These are phyloP conservation scores for Porodaedalea pini DNA, from an alignment of 1,284 basidiomycete species.

Conservation along the genomic window DNA sequence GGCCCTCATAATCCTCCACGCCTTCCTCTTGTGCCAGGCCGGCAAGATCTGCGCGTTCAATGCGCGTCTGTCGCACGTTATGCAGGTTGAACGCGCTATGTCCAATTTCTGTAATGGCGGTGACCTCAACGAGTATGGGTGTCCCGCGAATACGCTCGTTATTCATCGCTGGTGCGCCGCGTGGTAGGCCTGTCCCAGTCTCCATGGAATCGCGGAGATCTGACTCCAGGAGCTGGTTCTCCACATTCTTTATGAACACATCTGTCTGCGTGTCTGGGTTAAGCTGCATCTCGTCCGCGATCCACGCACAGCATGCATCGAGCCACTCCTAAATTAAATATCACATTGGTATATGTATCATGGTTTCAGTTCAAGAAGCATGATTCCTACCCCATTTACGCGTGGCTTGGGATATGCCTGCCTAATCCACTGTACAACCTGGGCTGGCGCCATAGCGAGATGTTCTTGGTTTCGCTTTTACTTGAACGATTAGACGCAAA, in stretches of 20 bases:
- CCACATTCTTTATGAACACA: slow-evolving; percentile 48
- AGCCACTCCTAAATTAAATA: slow-evolving; percentile 59
- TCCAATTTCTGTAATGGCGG: slow-evolving; percentile 70
- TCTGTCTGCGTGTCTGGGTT: slow-evolving; percentile 45
- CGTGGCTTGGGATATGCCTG: slow-evolving; percentile 29
- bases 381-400: slow-evolving; percentile 26
- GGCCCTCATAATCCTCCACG: slow-evolving; percentile 55
- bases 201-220: slow-evolving; percentile 66
- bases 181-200: slow-evolving; percentile 61
- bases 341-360: not conserved
- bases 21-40: slow-evolving; percentile 35
- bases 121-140: slow-evolving; percentile 65
- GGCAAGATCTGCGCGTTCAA: slow-evolving; percentile 53
- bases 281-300: slow-evolving; percentile 46
- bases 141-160: slow-evolving; percentile 37
- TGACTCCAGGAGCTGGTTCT: slow-evolving; percentile 66
- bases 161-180: slow-evolving; percentile 36
- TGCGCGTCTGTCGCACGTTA: slow-evolving; percentile 58
- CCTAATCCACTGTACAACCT: slow-evolving; percentile 27
- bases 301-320: slow-evolving; percentile 62
- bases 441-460: slow-evolving; percentile 6
- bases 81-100: slow-evolving; percentile 65
- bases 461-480: not conserved
- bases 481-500: no score
- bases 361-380: not conserved